These are phyloP conservation scores for Gracilaria caudata DNA, from an alignment of 23 red algal genomes.

Conservation along the genomic window DNA sequence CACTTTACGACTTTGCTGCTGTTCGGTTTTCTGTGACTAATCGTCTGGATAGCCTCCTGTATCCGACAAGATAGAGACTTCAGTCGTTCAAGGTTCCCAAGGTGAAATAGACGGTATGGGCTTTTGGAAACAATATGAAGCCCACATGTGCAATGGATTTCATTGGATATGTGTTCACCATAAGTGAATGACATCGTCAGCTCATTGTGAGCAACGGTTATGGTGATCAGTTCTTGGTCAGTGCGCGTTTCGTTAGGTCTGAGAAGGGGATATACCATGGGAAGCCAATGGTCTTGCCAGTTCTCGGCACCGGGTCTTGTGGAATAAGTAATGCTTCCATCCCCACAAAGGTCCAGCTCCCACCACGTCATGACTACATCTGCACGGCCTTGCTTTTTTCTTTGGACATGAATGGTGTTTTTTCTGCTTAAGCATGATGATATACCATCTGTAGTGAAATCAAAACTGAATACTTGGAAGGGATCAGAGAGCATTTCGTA, in stretches of 20 bases:
- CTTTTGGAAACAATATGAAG: constrained; percentile 32
- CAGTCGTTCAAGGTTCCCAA: constrained; percentile 23
- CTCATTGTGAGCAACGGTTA: constrained; percentile 45
- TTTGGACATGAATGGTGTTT: background rate
- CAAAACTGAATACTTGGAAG: constrained; percentile 53
- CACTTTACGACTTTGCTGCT: constrained; percentile 22
- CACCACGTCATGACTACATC: constrained; percentile 62
- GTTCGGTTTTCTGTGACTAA: background rate
- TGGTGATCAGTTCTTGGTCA: constrained; percentile 34
- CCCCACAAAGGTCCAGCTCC: constrained; percentile 60
- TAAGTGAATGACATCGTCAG: constrained; percentile 33
- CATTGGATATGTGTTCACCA: background rate
- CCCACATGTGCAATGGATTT: constrained; percentile 38
- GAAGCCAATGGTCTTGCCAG: constrained; percentile 77
- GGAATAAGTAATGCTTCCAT: constrained; percentile 44
- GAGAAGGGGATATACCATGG: constrained; percentile 44
- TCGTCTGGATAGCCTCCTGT: constrained; percentile 19
- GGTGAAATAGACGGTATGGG: constrained; percentile 60
- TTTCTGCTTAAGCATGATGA: constrained; percentile 1
- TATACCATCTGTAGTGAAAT: constrained; percentile 22
- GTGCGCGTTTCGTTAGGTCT: background rate
- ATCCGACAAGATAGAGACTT: constrained; percentile 12
- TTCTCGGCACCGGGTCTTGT: constrained; percentile 56
- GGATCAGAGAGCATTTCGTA: constrained; percentile 44
- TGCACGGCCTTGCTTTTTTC: constrained; percentile 20